Evolutionary conservation across 441 rosid genomes (phyloP).

Genomic region (Mallotus japonicus): DNA sequence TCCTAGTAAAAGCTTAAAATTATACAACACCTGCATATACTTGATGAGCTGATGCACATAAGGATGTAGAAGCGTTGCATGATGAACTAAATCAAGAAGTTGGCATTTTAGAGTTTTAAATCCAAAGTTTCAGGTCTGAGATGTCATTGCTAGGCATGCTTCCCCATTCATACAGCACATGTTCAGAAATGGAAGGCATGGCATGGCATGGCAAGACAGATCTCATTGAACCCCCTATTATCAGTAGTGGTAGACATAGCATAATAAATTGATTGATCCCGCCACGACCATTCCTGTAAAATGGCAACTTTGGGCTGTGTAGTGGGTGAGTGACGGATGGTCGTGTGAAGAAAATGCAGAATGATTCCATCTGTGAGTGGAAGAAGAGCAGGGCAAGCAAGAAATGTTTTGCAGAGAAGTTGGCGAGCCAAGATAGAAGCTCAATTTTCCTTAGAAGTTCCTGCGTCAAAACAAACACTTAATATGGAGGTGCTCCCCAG

Average conservation of each 20-base stretch:
- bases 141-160: constrained; percentile 67
- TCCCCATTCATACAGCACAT: constrained; percentile 62
- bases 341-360: constrained; percentile 55
- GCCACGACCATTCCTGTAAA: constrained; percentile 44
- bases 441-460: constrained; percentile 64
- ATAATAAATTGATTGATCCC: constrained; percentile 45
- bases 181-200: constrained; percentile 67
- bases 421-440: constrained; percentile 58
- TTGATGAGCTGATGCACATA: constrained; percentile 66
- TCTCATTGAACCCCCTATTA: constrained; percentile 57
- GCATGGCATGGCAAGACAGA: constrained; percentile 37
- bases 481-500: constrained; percentile 44
- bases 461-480: constrained; percentile 94
- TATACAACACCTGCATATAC: constrained; percentile 71
- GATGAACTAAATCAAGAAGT: constrained; percentile 71
- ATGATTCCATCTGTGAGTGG: constrained; percentile 57
- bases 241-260: constrained; percentile 54
- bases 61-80: constrained; percentile 77
- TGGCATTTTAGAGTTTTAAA: constrained; percentile 45
- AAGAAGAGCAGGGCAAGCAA: constrained; percentile 57
- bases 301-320: constrained; percentile 48
- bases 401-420: constrained; percentile 53
- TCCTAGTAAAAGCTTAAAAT: constrained; percentile 40
- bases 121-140: constrained; percentile 68
- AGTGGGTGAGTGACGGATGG: constrained; percentile 51